Evolutionary conservation across 192 early-diverging fungal species (phyloP).

Genomic region (Mortierella alpina): DNA sequence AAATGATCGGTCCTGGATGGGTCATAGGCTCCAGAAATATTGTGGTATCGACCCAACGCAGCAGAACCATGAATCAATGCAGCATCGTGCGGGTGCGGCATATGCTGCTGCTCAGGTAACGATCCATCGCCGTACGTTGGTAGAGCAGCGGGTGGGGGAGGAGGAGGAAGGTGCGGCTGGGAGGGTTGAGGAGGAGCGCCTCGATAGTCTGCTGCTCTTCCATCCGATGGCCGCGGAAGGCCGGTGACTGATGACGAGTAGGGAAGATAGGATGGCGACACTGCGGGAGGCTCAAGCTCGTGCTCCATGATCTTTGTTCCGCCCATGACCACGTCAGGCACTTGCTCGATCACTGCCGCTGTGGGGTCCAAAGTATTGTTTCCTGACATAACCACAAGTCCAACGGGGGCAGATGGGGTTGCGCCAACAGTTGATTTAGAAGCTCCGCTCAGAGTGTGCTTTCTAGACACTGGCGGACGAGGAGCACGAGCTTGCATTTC

Average conservation of each 20-base stretch:
- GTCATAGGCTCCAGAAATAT: constrained; percentile 1
- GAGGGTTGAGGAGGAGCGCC: constrained; percentile 1
- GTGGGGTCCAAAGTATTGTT: not conserved
- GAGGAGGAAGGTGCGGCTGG: constrained; percentile 7
- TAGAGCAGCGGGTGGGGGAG: constrained; percentile 9
- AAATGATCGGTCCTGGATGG: constrained; percentile 5
- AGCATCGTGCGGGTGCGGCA: constrained; percentile 1
- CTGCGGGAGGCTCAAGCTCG: constrained; percentile 15
- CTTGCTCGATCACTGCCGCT: not conserved
- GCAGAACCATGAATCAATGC: not conserved
- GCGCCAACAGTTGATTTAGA: not conserved
- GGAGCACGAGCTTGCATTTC: not conserved
- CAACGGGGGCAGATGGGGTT: not conserved
- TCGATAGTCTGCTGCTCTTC: constrained; percentile 6
- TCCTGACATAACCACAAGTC: constrained; percentile 11
- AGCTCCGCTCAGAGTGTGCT: constrained; percentile 18
- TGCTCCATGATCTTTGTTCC: not conserved
- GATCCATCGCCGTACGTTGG: constrained; percentile 1
- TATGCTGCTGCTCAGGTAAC: not conserved
- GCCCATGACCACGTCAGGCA: constrained; percentile 1
- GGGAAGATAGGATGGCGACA: constrained; percentile 48
- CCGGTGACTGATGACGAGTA: not conserved
- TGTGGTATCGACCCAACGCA: not conserved
- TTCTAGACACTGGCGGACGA: constrained; percentile 9
- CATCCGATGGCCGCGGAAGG: not conserved